Conservation (phyloP, 768 basidiomycete genomes). For the Serendipita sp. region DNA sequence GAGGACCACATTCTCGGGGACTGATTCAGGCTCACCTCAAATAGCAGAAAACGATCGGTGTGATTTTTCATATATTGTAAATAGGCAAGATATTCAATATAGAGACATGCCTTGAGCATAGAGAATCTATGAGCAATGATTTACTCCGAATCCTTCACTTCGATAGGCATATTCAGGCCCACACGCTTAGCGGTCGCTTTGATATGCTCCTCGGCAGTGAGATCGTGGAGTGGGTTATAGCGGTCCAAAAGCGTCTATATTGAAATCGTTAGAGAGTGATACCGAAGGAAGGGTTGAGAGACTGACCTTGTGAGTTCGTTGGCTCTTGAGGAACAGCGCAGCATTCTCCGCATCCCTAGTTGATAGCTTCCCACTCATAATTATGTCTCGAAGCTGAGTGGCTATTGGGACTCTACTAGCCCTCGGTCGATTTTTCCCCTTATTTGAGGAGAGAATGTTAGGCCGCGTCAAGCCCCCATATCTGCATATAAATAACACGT, state of each 20-base stretch:
- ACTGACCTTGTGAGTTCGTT: slow-evolving; percentile 8
- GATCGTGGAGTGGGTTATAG: slow-evolving; percentile 74
- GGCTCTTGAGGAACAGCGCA: slow-evolving; percentile 7
- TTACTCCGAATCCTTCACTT: slow-evolving; percentile 16
- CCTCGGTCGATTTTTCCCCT: background rate
- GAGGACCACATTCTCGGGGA: too few relatives aligned
- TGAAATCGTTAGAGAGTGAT: background rate
- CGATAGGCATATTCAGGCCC: slow-evolving; percentile 67
- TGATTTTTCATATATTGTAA: too few relatives aligned
- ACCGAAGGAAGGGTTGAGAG: background rate
- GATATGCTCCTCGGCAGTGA: slow-evolving; percentile 66
- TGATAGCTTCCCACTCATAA: background rate
- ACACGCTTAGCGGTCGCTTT: slow-evolving; percentile 48
- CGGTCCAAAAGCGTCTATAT: slow-evolving; percentile 58
- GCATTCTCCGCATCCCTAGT: background rate
- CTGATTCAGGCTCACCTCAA: too few relatives aligned
- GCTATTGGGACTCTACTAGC: background rate
- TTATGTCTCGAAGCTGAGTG: background rate
- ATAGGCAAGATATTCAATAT: too few relatives aligned
- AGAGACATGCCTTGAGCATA: too few relatives aligned
- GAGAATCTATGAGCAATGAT: too few relatives aligned
- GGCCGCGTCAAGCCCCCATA: too few relatives aligned
- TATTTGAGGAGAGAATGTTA: background rate
- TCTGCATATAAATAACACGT: background rate
- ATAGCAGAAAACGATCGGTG: too few relatives aligned